These are phyloP conservation scores for Phoma sp. DNA, from an alignment of 2,329 filamentous ascomycete genomes.

Conservation along the genomic window DNA sequence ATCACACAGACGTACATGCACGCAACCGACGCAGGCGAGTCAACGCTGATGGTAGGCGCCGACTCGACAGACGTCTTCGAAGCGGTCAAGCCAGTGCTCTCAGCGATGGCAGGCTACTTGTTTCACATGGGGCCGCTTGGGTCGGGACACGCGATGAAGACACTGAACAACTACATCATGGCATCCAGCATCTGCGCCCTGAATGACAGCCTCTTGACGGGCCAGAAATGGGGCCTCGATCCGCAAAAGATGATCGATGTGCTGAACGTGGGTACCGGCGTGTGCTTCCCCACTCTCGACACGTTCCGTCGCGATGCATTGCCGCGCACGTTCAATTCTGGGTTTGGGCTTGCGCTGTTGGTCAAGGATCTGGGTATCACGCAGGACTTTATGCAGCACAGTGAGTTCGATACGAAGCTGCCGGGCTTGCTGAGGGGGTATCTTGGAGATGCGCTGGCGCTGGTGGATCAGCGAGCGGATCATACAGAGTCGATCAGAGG, in stretches of 20 bases:
- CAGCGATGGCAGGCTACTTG: constrained; percentile 43
- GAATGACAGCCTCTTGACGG: constrained; percentile 40
- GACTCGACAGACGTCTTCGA: constrained; percentile 30
- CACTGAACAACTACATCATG: constrained; percentile 46
- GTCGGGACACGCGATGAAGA: constrained; percentile 45
- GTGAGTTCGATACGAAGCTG: constrained; percentile 39
- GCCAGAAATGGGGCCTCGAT: constrained; percentile 46
- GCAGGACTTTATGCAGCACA: constrained; percentile 44
- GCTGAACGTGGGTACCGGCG: constrained; percentile 50
- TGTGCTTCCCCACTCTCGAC: constrained; percentile 44
- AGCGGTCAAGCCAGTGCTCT: constrained; percentile 42
- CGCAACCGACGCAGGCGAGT: constrained; percentile 42
- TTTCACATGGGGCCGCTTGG: constrained; percentile 46
- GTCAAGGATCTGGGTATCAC: constrained; percentile 47
- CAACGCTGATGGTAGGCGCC: constrained; percentile 46
- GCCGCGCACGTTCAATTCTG: constrained; percentile 37
- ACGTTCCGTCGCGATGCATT: constrained; percentile 15
- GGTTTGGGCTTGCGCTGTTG: constrained; percentile 44
- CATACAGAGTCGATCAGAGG: constrained; percentile 45
- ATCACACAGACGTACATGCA: constrained; percentile 48
- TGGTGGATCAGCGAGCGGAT: constrained; percentile 39
- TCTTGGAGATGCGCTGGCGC: constrained; percentile 38
- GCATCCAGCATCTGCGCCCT: constrained; percentile 40
- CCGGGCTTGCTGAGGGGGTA: constrained; percentile 39
- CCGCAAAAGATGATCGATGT: constrained; percentile 51